Base-by-base conservation (phyloP, 75 land plant genomes). In the Azolla pinnata region DNA sequence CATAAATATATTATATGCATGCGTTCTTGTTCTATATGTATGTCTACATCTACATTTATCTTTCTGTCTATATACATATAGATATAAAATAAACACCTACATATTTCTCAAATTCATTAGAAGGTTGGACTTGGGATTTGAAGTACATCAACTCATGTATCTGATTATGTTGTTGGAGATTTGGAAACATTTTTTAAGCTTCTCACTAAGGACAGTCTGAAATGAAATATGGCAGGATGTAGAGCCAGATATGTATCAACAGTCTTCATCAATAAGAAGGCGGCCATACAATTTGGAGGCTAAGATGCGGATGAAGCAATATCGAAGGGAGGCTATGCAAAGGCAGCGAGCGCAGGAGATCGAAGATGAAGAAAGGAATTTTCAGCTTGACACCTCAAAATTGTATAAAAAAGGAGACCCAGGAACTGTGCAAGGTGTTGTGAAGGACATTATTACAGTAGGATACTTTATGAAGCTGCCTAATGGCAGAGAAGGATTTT, bases 201-300 rank as follows among this genome's bases (percentile, higher is more conserved):
- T n/a, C n/a, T n/a, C n/a, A n/a, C n/a, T n/a, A n/a, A n/a, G n/a
- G n/a, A n/a, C n/a, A n/a, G n/a, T n/a, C n/a, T n/a, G n/a, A n/a
- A n/a, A n/a, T n/a, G n/a, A n/a, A n/a, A n/a, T n/a, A n/a, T n/a
- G n/a, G n/a, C n/a, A n/a, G n/a, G n/a, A 35, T 35, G 40, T 35
- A 5, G 10, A 35, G 40, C 40, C 5, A 35, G 40, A 35, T 5
- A 5, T 12, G 5, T 52, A 52, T 25, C 54, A 52, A 3, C 54
- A 52, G 54, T 19, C 25, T 14, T 2, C 54, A 4, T 12, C 40
- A 35, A 24, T 52, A 52, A 52, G 54, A 29, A 52, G 54, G 14
- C 54, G 54, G 2, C 54, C 54, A 25, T 52, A 52, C 27, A 52
- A 52, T 52, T 52, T 52, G 54, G 54, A 52, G 24, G 54, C 54